Evolutionary conservation across 805 yeast species (phyloP).

Genomic region (Yamadazyma ubonensis): DNA sequence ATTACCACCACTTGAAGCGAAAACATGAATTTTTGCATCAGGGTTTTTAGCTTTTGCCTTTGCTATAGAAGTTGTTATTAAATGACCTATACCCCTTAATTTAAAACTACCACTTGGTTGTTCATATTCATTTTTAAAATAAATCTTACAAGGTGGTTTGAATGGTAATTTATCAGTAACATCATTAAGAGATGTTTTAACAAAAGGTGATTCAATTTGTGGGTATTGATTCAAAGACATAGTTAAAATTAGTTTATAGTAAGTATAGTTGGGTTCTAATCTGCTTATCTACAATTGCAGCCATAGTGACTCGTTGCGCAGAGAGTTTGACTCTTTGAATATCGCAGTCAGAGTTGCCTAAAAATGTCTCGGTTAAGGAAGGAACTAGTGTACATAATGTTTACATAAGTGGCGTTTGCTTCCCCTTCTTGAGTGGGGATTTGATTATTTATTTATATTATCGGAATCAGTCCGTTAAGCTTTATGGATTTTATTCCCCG

Average conservation of each 20-base stretch:
- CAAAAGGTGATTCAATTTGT: conserved; percentile 11
- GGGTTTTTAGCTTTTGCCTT: conserved; percentile 22
- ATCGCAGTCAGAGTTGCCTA: conserved; percentile 3
- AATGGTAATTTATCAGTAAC: conserved; percentile 32
- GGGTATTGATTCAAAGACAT: conserved; percentile 6
- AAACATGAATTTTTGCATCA: conserved; percentile 23
- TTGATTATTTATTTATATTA: background rate
- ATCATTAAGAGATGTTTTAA: conserved; percentile 40
- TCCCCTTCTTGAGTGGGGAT: background rate
- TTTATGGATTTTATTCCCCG: conserved; percentile 35
- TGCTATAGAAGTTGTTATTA: conserved; percentile 34
- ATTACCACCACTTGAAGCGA: conserved; percentile 36
- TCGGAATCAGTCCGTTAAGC: background rate
- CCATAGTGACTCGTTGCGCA: conserved; percentile 5
- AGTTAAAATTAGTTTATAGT: background rate
- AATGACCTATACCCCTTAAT: conserved; percentile 53
- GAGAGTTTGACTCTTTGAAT: conserved; percentile 7
- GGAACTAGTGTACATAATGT: conserved; percentile 2
- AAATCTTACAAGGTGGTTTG: conserved; percentile 41
- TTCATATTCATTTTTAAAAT: conserved; percentile 50
- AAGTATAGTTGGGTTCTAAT: background rate
- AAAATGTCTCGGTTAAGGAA: conserved; percentile 5
- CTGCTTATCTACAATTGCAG: conserved; percentile 5
- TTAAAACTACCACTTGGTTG: conserved; percentile 63
- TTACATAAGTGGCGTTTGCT: conserved; percentile 6